phyloP scores from a whole-genome alignment of 2,329 filamentous ascomycete genomes.

The Drechslera avenae region DNA sequence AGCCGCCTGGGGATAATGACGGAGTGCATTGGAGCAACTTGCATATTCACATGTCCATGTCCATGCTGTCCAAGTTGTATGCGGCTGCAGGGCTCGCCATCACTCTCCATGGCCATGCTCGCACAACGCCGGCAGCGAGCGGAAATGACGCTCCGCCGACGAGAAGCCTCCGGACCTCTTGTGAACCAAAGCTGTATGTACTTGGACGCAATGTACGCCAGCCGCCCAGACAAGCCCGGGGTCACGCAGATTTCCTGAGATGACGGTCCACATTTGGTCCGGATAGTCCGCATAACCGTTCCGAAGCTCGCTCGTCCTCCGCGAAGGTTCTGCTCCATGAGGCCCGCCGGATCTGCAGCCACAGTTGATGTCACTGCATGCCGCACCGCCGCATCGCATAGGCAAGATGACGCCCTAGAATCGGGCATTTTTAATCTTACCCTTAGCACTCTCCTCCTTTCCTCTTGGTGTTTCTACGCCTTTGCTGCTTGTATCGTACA shows the following conservation, averaged over 20 bases:
- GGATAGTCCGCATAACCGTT: slow-evolving; percentile 13
- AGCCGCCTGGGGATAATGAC: too few species aligned
- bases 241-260: slow-evolving; percentile 1
- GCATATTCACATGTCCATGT: neutral
- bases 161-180: slow-evolving; percentile 9
- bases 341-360: slow-evolving; percentile 19
- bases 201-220: slow-evolving; percentile 1
- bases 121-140: slow-evolving; percentile 19
- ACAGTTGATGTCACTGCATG: slow-evolving; percentile 33
- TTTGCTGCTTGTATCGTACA: slow-evolving; percentile 1
- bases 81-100: too few species aligned
- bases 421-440: slow-evolving; percentile 8
- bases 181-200: slow-evolving; percentile 19
- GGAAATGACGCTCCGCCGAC: slow-evolving; percentile 15
- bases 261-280: slow-evolving; percentile 23
- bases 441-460: slow-evolving; percentile 14
- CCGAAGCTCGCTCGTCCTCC: slow-evolving; percentile 14
- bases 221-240: slow-evolving; percentile 8
- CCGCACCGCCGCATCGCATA: slow-evolving; percentile 32
- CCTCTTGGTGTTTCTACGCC: slow-evolving; percentile 1
- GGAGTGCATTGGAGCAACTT: neutral
- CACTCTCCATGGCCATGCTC: too few species aligned
- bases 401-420: slow-evolving; percentile 33
- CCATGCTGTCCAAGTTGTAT: too few species aligned
- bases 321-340: slow-evolving; percentile 7